Percentiles rank a stretch among this genome's conserved stretches.
Evolutionary conservation across 2,329 filamentous ascomycete genomes (phyloP).

Genomic region (Epichloe amarillans): DNA sequence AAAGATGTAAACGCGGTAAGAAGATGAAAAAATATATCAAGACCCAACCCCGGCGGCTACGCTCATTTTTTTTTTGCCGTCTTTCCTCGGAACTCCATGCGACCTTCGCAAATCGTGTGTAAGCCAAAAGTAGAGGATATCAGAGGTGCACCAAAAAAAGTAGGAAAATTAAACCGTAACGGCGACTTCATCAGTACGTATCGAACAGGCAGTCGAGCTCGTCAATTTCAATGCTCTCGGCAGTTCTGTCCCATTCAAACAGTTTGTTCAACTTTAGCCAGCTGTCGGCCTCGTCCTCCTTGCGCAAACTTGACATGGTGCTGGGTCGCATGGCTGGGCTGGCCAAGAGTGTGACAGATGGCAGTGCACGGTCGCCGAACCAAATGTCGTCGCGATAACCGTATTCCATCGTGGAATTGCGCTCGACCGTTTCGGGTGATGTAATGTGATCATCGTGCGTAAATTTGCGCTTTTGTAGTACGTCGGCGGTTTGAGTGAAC

Average conservation of each 20-base stretch:
- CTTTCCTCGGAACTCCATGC: constrained; percentile 9
- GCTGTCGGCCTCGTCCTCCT: constrained; percentile 25
- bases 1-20: neutral
- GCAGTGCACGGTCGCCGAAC: constrained; percentile 30
- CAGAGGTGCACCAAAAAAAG: neutral
- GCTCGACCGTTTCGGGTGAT: constrained; percentile 17
- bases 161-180: constrained; percentile 1
- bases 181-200: constrained; percentile 40
- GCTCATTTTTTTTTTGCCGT: neutral
- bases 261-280: constrained; percentile 28
- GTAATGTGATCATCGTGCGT: constrained; percentile 24
- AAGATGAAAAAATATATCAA: neutral
- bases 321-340: constrained; percentile 38
- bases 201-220: constrained; percentile 83
- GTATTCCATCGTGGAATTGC: constrained; percentile 19
- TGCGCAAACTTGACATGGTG: constrained; percentile 16
- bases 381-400: constrained; percentile 35
- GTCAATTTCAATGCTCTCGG: constrained; percentile 82
- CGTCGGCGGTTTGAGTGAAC: constrained; percentile 89
- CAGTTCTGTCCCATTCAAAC: constrained; percentile 54
- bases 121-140: constrained; percentile 1
- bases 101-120: constrained; percentile 9
- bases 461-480: constrained; percentile 56
- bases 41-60: neutral
- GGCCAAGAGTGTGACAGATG: constrained; percentile 32